These are phyloP conservation scores for Cystofilobasidium capitatum DNA, from an alignment of 768 basidiomycete species.

Conservation along the genomic window DNA sequence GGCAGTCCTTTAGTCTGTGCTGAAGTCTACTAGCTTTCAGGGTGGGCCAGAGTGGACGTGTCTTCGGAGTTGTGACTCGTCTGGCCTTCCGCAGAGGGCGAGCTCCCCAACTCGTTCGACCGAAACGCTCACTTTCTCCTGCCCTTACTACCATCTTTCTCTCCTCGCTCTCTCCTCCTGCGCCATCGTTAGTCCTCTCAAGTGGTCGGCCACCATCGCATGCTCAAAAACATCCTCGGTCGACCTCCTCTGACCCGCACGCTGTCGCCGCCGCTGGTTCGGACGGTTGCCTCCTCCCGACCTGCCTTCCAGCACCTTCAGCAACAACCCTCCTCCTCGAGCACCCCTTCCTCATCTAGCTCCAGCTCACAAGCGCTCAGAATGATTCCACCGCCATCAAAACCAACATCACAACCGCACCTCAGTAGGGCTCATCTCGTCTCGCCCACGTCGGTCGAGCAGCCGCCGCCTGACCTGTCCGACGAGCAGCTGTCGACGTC, in stretches of 20 bases:
- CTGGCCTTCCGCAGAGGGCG: too few relatives aligned
- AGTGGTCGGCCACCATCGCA: background rate
- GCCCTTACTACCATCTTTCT: too few relatives aligned
- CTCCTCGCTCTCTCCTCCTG: background rate
- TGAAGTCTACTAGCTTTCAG: too few relatives aligned
- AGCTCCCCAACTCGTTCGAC: too few relatives aligned
- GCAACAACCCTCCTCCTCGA: background rate
- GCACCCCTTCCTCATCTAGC: background rate
- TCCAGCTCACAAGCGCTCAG: background rate
- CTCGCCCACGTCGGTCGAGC: conserved; percentile 4
- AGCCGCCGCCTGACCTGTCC: conserved; percentile 24
- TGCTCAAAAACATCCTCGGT: background rate
- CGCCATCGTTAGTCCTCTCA: too few relatives aligned
- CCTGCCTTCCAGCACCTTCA: background rate
- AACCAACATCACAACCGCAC: background rate
- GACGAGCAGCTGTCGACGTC: conserved; percentile 26
- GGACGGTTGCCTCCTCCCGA: background rate
- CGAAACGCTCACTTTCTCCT: too few relatives aligned
- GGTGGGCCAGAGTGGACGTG: too few relatives aligned
- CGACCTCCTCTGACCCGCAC: background rate
- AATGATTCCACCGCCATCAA: background rate
- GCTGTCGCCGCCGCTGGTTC: background rate
- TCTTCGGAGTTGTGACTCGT: too few relatives aligned
- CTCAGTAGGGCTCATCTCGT: background rate
- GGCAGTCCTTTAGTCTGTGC: too few relatives aligned